Base-by-base conservation (phyloP, 2,329 filamentous ascomycete species). In the Tolypocladium tundrense region DNA sequence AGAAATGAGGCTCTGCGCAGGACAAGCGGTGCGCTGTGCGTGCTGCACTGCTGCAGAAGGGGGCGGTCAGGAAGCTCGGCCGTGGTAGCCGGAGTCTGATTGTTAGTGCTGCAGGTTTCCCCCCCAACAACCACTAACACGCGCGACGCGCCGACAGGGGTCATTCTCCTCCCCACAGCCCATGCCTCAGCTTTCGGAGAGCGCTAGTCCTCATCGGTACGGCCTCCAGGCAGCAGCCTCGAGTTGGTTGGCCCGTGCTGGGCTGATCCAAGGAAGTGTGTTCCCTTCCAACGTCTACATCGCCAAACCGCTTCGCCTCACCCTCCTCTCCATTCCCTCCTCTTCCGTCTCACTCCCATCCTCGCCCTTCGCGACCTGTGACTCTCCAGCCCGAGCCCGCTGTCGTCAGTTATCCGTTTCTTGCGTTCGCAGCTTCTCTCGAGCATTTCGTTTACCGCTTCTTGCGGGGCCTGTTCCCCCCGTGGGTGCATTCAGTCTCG, bases 171-270 rank as follows among this genome's bases (percentile, higher is more conserved):
- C 56, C 57, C 35, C 60, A 50, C 51, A 55, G 58, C 57, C 57
- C 54, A 40, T 57, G 58, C 58, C 59, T 58, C 61, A 62, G 58
- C 57, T 56, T 54, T 35, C 43, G 55, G 54, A 41, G 19, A 31
- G 16, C 61, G 55, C 63, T 64, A 63, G 48, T 55, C 61, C 59
- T 3, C 9, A 56, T 60, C 48, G 24, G 61, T 21, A 3, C 40
- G 37, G 48, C 24, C 10, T 61, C 59, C 53, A 65, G 64, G 64
- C 64, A 66, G 64, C 64, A 64, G 60, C 61, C 59, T 61, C 33
- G 48, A 51, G 27, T n/a, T 4, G n/a, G 31, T 21, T 51, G 48
- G 48, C 31, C 48, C 48, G 48, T 57, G 55, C 59, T 60, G 60
- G 57, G 62, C 61, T 64, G 60, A 60, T 57, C 60, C 57, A 31